Evolutionary conservation across 352 stramenopile genomes (phyloP).

Genomic region (Thalassiosira sp.): DNA sequence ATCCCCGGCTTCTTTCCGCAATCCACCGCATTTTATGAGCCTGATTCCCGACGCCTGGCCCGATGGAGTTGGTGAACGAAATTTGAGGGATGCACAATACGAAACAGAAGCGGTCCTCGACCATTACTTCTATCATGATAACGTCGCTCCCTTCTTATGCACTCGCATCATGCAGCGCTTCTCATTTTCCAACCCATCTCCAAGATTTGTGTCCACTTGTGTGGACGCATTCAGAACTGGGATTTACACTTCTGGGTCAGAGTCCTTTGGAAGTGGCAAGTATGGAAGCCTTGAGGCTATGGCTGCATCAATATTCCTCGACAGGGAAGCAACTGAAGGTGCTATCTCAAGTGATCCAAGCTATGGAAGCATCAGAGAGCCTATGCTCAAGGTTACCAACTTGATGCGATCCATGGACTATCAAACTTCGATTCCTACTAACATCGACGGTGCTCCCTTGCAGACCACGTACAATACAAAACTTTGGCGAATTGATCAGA

Average conservation of each 20-base stretch:
- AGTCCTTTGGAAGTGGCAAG: slow-evolving; percentile 56
- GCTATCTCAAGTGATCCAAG: slow-evolving; percentile 60
- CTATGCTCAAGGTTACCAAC: slow-evolving; percentile 60
- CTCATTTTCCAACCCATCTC: slow-evolving; percentile 65
- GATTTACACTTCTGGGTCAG: slow-evolving; percentile 28
- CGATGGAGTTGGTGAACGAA: slow-evolving; percentile 33
- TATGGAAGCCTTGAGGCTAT: slow-evolving; percentile 75
- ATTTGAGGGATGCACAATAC: slow-evolving; percentile 56
- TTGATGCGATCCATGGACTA: slow-evolving; percentile 65
- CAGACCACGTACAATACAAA: slow-evolving; percentile 31
- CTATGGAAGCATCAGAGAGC: slow-evolving; percentile 57
- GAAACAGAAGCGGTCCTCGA: slow-evolving; percentile 76
- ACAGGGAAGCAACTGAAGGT: slow-evolving; percentile 62
- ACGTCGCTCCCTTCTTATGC: slow-evolving; percentile 69
- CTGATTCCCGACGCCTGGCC: slow-evolving; percentile 2
- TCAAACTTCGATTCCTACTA: slow-evolving; percentile 37
- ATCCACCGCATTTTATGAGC: slow-evolving; percentile 60
- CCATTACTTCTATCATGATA: slow-evolving; percentile 75
- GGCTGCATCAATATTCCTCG: slow-evolving; percentile 67
- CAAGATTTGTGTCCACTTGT: slow-evolving; percentile 65
- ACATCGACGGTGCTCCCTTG: slow-evolving; percentile 34
- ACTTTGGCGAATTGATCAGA: slow-evolving; percentile 52
- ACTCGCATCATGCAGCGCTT: slow-evolving; percentile 64
- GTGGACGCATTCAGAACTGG: slow-evolving; percentile 65
- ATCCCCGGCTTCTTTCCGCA: slow-evolving; percentile 51